Conservation (phyloP, 768 basidiomycete species). For the Phlebiopsis gigantea region DNA sequence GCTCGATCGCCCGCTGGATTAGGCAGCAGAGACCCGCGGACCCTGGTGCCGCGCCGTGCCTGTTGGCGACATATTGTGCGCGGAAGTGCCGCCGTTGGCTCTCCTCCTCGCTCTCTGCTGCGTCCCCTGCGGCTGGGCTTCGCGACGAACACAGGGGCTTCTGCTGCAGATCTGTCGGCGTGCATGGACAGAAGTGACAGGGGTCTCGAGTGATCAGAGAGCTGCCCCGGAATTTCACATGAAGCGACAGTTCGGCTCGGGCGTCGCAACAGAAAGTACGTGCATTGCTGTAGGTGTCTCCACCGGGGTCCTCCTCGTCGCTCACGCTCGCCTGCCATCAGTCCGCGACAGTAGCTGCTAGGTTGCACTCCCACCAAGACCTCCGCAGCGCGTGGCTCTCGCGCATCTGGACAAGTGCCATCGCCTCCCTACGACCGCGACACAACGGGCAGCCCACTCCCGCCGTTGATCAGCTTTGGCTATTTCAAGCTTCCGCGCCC, state of each 20-base stretch:
- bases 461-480: too few relatives aligned
- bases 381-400: not conserved
- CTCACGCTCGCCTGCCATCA: too few relatives aligned
- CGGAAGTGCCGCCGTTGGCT: not conserved
- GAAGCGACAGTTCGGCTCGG: not conserved
- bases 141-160: too few relatives aligned
- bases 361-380: too few relatives aligned
- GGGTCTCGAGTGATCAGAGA: constrained; percentile 8
- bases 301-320: too few relatives aligned
- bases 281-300: too few relatives aligned
- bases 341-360: too few relatives aligned
- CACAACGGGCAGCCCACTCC: not conserved
- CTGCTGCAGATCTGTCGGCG: not conserved
- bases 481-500: too few relatives aligned
- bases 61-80: not conserved
- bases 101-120: too few relatives aligned
- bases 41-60: constrained; percentile 1
- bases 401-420: constrained; percentile 1
- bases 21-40: not conserved
- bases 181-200: not conserved
- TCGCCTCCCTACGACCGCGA: constrained; percentile 10
- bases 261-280: not conserved
- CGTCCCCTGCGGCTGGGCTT: too few relatives aligned
- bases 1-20: not conserved
- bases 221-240: constrained; percentile 10